Evolutionary conservation across 768 basidiomycete species (phyloP), one percentile per base, ranked within the genome.

Genomic region (Gymnopilus junonius): DNA sequence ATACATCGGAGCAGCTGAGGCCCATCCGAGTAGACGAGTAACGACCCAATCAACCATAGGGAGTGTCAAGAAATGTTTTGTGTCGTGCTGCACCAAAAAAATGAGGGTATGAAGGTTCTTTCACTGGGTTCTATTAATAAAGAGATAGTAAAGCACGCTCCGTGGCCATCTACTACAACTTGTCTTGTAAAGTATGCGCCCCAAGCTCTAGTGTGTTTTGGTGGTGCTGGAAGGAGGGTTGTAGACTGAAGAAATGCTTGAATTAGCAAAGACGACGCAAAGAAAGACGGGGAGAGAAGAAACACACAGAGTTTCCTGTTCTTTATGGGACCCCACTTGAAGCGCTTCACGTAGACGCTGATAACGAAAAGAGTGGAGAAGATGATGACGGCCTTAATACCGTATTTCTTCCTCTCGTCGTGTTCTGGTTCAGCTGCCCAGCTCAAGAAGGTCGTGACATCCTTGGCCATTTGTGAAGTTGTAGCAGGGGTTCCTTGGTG

Each of bases 361-460:
- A 97, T 71, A 17, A 87, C 87, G 57, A 89, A 91, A 74, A 98
- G 81, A 12, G 89, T 78, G 43, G 95, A 93, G 80, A 99, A 92
- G 74, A 99, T 83, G 74, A 98, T 95, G 69, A 96, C 88, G 21
- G 95, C 96, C 80, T 98, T 96, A 76, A 99, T 82, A 67, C 97
- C 97, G 74, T 90, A 90, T 85, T 94, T 95, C 85, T 99, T 99
- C 75, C 97, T 85, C 75, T 96, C 92, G 73, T 99, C 97, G 71
- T 96, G 93, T 76, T 99, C 97, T 31, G 97, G 97, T 76, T 99
- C 97, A 61, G 97, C 87, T 17, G 97, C 94, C 96, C 96, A 99
- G 80, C 88, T 88, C 54, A 99, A 80, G 90, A 99, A 98, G 2
- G 92, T 94, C 48, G 87, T 87, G 58, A 99, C 95, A 73, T 99